Evolutionary conservation across 129 eudicot genomes (phyloP), one percentile per base, ranked within the genome.

Genomic region (Gnaphalium uliginosum): DNA sequence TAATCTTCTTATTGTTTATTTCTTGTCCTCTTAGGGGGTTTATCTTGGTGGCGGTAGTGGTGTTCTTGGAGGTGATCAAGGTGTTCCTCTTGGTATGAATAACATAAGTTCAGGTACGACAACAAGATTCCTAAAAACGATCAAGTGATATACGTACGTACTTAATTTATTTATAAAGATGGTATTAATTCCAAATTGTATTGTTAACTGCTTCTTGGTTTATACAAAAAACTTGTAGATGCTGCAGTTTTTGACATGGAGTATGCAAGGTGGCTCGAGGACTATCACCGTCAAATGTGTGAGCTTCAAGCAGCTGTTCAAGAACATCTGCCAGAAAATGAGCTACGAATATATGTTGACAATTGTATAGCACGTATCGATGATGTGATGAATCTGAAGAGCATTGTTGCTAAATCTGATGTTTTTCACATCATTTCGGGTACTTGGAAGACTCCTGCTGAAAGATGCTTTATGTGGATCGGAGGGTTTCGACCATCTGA

Each of bases 401-500:
- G 89, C 77, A 87, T 87, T 64, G 82, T 95, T 2, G 96, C 88
- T 3, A 95, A 89, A 81, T 74, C 96, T 8, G 99, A 95, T 58
- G 97, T 89, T 24, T 91, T 95, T 60, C 99, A 95, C 76, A 85
- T 95, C 30, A 83, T 91, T 41, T 91, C 99, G 9, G 99, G 99
- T 78, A 83, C 84, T 46, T 95, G 99, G 99, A 95, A 86, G 82
- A 89, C 99, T 54, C 99, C 99, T 6, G 96, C 99, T 8, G 99
- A 95, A 81, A 88, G 99, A 13, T 91, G 97, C 86, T 95, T 91
- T 86, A 84, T 95, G 96, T 95, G 99, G 99, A 84, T 95, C 27
- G 99, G 99, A 30, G 97, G 92, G n/a, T 95, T 95, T 71, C 92
- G 99, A 33, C 99, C 99, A 23, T 95, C 99, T 3, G 92, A 89